Conservation (phyloP, 352 stramenopile species). For the Peronospora destructor region DNA sequence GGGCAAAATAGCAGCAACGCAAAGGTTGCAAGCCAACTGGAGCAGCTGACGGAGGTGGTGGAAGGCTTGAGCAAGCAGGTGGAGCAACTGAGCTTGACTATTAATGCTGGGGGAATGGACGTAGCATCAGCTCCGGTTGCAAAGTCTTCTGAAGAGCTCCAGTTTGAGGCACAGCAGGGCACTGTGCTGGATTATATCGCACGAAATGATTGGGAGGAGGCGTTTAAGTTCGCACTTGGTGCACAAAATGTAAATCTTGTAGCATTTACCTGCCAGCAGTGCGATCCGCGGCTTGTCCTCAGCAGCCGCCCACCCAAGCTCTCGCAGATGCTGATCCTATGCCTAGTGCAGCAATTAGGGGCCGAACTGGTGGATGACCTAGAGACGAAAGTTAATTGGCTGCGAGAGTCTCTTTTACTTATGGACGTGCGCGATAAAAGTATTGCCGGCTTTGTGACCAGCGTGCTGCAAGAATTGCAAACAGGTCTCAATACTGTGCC, state of each 20-base stretch:
- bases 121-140: slow-evolving; percentile 15
- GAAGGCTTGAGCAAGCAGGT: slow-evolving; percentile 57
- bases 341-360: slow-evolving; percentile 76
- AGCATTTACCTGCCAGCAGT: slow-evolving; percentile 59
- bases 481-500: slow-evolving; percentile 55
- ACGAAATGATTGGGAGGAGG: slow-evolving; percentile 63
- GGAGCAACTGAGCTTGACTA: slow-evolving; percentile 34
- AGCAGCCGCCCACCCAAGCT: slow-evolving; percentile 60
- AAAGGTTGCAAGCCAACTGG: slow-evolving; percentile 53
- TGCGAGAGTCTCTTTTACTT: slow-evolving; percentile 75
- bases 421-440: slow-evolving; percentile 68
- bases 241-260: slow-evolving; percentile 74
- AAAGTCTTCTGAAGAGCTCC: slow-evolving; percentile 40
- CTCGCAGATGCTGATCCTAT: slow-evolving; percentile 82
- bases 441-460: slow-evolving; percentile 71
- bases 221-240: slow-evolving; percentile 75
- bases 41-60: slow-evolving; percentile 57
- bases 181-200: slow-evolving; percentile 43
- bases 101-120: slow-evolving; percentile 23
- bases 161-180: slow-evolving; percentile 56
- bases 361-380: slow-evolving; percentile 60
- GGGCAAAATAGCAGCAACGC: slow-evolving; percentile 47
- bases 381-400: slow-evolving; percentile 64
- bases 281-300: slow-evolving; percentile 55
- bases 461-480: slow-evolving; percentile 73